Base-by-base conservation (phyloP, 495 filamentous ascomycete genomes). In the Massariosphaeria phaeospora region DNA sequence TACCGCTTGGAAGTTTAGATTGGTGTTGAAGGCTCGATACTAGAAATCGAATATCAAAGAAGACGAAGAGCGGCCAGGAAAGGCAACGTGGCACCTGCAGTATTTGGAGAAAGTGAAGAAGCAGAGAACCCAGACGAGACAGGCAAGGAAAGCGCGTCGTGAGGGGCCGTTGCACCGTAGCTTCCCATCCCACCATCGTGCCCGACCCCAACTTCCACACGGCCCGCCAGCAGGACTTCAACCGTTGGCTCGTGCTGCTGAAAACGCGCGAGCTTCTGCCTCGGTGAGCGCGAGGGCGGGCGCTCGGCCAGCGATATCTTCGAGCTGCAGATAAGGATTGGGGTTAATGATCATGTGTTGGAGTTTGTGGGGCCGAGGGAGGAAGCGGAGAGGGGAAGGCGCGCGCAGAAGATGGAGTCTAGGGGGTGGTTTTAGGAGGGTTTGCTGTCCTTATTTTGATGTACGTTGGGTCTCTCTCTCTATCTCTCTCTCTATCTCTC, bases 291-390 rank as follows among this genome's bases (percentile, higher is more conserved):
- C 13, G 31, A 25, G 7, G 29, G n/a, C 1, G 12, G 20, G 15
- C 10, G 27, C 20, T 45, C 12, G 7, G 50, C 31, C 1, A 42
- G 46, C 9, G 66, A 65, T 50, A 69, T 69, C 25, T 70, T 66
- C 29, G 68, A 70, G 41, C 30, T 69, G 20, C 66, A 70, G 56
- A 23, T 70, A 12, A 15, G 44, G 10, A 50, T 70, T 41, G 66
- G 62, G 10, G 57, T 35, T 38, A 55, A 46, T 20, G 51, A 61
- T 40, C 48, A 57, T 44, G 64, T 67, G 44, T 25, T 66, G 5
- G 63, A 58, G 34, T 67, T 67, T 56, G 48, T 62, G 38, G 64
- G 66, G 20, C 68, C 68, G 43, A 58, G 66, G 41, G 66, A 68
- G 56, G 68, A 68, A 58, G 44, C 57, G 11, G 68, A 71, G 57